Conservation (phyloP, 1,139 yeast genomes). For the Diutina pseudorugosa region DNA sequence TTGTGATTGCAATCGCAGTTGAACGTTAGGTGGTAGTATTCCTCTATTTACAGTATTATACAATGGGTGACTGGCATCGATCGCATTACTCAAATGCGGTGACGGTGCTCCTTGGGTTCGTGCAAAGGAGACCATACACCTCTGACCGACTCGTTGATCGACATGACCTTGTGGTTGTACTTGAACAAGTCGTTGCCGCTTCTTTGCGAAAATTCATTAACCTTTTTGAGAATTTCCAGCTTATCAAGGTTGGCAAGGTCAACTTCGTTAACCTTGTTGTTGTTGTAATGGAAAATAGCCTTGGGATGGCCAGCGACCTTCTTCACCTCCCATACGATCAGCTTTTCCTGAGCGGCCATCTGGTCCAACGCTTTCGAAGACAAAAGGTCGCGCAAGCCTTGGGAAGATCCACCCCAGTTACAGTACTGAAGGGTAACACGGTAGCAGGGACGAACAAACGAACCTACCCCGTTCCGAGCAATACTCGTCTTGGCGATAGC, state of each 20-base stretch:
- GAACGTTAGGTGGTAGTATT: neutral
- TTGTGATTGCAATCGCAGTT: neutral
- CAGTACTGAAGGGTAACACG: conserved; percentile 67
- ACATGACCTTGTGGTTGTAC: conserved; percentile 57
- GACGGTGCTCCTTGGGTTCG: conserved; percentile 54
- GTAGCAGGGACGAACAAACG: conserved; percentile 66
- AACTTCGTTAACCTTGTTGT: conserved; percentile 25
- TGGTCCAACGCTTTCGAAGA: conserved; percentile 36
- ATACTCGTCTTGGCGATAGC: conserved; percentile 42
- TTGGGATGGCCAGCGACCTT: conserved; percentile 78
- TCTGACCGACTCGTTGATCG: conserved; percentile 75
- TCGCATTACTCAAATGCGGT: conserved; percentile 37
- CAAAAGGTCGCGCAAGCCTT: conserved; percentile 60
- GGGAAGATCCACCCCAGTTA: conserved; percentile 93
- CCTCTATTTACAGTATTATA: conserved; percentile 1
- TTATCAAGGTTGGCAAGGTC: conserved; percentile 42
- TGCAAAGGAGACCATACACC: conserved; percentile 98
- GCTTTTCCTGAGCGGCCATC: conserved; percentile 48
- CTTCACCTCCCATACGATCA: conserved; percentile 58
- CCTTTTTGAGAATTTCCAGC: conserved; percentile 47
- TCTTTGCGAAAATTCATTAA: conserved; percentile 37
- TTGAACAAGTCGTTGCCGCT: conserved; percentile 31
- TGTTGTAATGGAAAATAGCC: conserved; percentile 53
- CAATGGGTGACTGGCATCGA: neutral
- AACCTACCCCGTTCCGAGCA: conserved; percentile 73